These are phyloP conservation scores for Neurospora hispaniola DNA, from an alignment of 495 filamentous ascomycete genomes.

Conservation along the genomic window DNA sequence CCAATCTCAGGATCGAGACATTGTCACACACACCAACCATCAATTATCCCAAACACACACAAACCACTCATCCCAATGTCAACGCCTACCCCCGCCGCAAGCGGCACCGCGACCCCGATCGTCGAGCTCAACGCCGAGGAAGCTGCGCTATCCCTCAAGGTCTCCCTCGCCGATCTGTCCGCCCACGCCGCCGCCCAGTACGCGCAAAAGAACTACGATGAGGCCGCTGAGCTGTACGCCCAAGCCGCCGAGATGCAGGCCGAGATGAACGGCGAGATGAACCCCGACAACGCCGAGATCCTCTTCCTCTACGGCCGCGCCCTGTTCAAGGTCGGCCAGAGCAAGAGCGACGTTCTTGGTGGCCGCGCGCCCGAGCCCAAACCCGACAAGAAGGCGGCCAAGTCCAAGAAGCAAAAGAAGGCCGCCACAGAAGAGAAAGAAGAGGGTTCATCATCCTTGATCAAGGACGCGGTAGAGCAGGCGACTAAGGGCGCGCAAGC, in stretches of 20 bases:
- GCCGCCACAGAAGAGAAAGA: slow-evolving; percentile 18
- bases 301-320: slow-evolving; percentile 89
- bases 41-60: neutral
- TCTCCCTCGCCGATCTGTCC: slow-evolving; percentile 46
- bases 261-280: slow-evolving; percentile 83
- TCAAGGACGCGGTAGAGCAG: slow-evolving; percentile 41
- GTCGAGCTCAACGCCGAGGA: slow-evolving; percentile 30
- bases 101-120: slow-evolving; percentile 25
- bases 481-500: slow-evolving; percentile 35
- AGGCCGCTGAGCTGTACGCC: slow-evolving; percentile 77
- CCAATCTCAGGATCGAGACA: neutral
- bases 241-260: slow-evolving; percentile 84
- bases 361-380: slow-evolving; percentile 56
- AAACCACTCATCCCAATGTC: slow-evolving; percentile 9
- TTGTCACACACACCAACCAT: slow-evolving; percentile 1
- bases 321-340: slow-evolving; percentile 84
- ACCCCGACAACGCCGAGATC: slow-evolving; percentile 78
- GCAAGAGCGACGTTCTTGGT: slow-evolving; percentile 89
- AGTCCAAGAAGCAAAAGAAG: slow-evolving; percentile 16
- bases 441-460: slow-evolving; percentile 23
- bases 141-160: slow-evolving; percentile 34
- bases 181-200: slow-evolving; percentile 52
- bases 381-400: slow-evolving; percentile 27
- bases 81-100: slow-evolving; percentile 11
- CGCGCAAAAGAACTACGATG: slow-evolving; percentile 72